Evolutionary conservation across 2,329 filamentous ascomycete genomes (phyloP).

Genomic region (Aphanoascus verrucosus): DNA sequence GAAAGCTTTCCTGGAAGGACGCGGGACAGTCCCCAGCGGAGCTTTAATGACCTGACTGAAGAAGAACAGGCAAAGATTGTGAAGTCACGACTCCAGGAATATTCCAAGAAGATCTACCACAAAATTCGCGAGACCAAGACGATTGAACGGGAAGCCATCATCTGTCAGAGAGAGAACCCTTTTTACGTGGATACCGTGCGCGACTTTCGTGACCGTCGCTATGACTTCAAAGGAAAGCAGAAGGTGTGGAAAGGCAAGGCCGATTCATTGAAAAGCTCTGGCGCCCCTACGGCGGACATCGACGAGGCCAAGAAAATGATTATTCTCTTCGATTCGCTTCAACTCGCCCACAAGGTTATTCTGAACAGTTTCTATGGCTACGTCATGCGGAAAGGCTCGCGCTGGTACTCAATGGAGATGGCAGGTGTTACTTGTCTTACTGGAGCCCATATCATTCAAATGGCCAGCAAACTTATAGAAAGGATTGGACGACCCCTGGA

Average conservation of each 20-base stretch:
- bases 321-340: slow-evolving; percentile 84
- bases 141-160: slow-evolving; percentile 89
- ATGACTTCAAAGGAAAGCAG: slow-evolving; percentile 96
- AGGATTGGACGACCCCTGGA: slow-evolving; percentile 85
- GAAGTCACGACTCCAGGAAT: slow-evolving; percentile 79
- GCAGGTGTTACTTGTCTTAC: slow-evolving; percentile 96
- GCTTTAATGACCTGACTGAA: slow-evolving; percentile 66
- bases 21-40: slow-evolving; percentile 57
- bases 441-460: slow-evolving; percentile 90
- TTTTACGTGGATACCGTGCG: slow-evolving; percentile 97
- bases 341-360: slow-evolving; percentile 97
- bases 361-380: slow-evolving; percentile 98
- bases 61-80: slow-evolving; percentile 75
- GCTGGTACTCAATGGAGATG: slow-evolving; percentile 99
- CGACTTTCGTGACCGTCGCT: slow-evolving; percentile 90
- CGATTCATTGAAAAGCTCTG: slow-evolving; percentile 70
- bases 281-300: slow-evolving; percentile 63
- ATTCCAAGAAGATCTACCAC: slow-evolving; percentile 98
- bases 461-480: slow-evolving; percentile 88
- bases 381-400: slow-evolving; percentile 96
- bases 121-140: slow-evolving; percentile 95
- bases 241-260: slow-evolving; percentile 99
- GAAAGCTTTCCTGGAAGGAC: slow-evolving; percentile 78
- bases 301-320: slow-evolving; percentile 99
- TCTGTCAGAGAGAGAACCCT: slow-evolving; percentile 94